Conservation (phyloP, 2,329 filamentous ascomycete genomes). For the Fusarium xyrophilum region DNA sequence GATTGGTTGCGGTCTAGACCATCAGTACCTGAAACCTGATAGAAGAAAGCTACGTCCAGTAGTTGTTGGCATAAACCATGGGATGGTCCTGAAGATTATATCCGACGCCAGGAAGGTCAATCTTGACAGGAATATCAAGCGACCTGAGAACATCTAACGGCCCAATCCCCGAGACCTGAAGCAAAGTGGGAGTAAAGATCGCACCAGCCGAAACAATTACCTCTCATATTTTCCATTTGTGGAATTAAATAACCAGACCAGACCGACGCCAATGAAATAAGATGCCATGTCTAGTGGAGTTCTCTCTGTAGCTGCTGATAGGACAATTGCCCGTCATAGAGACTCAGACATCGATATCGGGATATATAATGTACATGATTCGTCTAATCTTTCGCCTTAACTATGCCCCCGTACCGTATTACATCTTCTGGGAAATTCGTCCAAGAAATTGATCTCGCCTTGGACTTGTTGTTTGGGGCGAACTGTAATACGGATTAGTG, state of each 20-base stretch:
- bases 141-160: not conserved
- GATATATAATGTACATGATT: conserved; percentile 44
- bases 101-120: conserved; percentile 16
- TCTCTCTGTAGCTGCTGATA: conserved; percentile 30
- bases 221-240: conserved; percentile 22
- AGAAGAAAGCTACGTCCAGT: not conserved
- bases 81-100: conserved; percentile 25
- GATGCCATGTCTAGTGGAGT: conserved; percentile 40
- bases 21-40: not conserved
- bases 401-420: conserved; percentile 24
- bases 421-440: conserved; percentile 24
- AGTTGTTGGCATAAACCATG: conserved; percentile 13
- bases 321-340: conserved; percentile 27
- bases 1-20: conserved; percentile 6
- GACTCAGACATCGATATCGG: conserved; percentile 38
- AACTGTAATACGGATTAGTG: conserved; percentile 1
- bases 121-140: not conserved
- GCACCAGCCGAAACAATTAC: conserved; percentile 23
- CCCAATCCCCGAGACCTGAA: conserved; percentile 24
- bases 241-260: conserved; percentile 29
- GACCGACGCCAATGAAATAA: conserved; percentile 36
- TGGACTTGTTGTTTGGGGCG: not conserved
- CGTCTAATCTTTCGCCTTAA: conserved; percentile 31
- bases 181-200: conserved; percentile 13
- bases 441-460: not conserved